Evolutionary conservation across 371 early-diverging fungal species (phyloP), one percentile per base, ranked within the genome.

Genomic region (Umbelopsis sp.): DNA sequence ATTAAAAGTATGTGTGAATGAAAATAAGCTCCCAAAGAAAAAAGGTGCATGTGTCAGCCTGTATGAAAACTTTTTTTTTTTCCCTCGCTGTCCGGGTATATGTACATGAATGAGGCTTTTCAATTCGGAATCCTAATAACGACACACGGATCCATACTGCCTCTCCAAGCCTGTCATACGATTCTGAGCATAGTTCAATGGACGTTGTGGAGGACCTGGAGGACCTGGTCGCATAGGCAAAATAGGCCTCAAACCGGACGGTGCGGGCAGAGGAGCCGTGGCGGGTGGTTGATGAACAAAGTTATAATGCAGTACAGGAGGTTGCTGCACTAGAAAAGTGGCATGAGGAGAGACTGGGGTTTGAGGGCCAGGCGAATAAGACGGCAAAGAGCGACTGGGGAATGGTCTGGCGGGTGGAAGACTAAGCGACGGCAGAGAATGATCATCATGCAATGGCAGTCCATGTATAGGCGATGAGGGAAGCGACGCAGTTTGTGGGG

Each of bases 101-200:
- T 41, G 41, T 41, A 41, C 41, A 41, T 41, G 2, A 10, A 41
- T 7, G 7, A 10, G 41, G 41, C 41, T 41, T 12, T 41, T 41
- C 41, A 7, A 10, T 41, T 41, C 12, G 41, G 41, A 41, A 12
- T 1, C 41, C 41, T 70, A 80, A 41, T 80, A 80, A 8, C 77
- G 80, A 67, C 80, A 80, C 4, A 72, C 76, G 63, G 69, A 72
- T 11, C 80, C 77, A 63, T 80, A 77, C 4, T 75, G 73, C 51
- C 77, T 73, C 65, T 80, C 80, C 65, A 70, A 74, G 12, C 77
- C 77, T 44, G 74, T 72, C 80, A 80, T 80, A 29, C 77, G 67
- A 22, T 74, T 44, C 35, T 76, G 75, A 20, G 69, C 64, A 52
- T 64, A 68, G 46, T 32, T 57, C 14, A 52, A 53, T 52, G 63